Conservation (phyloP, 257 asterid species). For the Rauvolfia tetraphylla region DNA sequence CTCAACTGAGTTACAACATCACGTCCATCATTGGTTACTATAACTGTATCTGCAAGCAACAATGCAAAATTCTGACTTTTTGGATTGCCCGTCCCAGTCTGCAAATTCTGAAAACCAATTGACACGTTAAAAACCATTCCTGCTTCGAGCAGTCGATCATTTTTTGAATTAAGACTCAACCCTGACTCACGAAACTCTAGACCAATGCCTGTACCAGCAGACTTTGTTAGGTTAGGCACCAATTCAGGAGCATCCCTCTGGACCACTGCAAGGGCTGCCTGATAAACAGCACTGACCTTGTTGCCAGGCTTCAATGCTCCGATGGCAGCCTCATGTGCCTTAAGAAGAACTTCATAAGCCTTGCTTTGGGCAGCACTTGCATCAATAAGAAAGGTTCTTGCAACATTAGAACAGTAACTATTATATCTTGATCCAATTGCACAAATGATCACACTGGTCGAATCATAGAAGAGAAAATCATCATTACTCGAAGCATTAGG, state of each 20-base stretch:
- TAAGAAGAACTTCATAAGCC: constrained; percentile 68
- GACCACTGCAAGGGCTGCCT: constrained; percentile 54
- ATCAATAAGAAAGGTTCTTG: constrained; percentile 63
- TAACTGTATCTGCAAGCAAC: constrained; percentile 67
- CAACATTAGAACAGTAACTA: constrained; percentile 70
- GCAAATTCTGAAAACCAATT: constrained; percentile 64
- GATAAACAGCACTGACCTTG: constrained; percentile 45
- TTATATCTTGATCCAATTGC: constrained; percentile 72
- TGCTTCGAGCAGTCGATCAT: constrained; percentile 50
- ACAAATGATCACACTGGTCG: constrained; percentile 62
- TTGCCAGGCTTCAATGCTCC: constrained; percentile 56
- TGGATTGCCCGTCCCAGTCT: constrained; percentile 38
- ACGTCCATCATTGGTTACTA: constrained; percentile 34
- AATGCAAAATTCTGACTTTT: constrained; percentile 54
- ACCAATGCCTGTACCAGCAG: constrained; percentile 83
- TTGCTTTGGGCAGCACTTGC: constrained; percentile 45
- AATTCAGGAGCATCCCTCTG: constrained; percentile 62
- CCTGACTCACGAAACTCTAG: constrained; percentile 82
- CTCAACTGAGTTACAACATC: constrained; percentile 46
- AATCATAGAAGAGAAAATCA: constrained; percentile 51
- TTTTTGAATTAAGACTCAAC: constrained; percentile 53
- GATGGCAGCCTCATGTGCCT: constrained; percentile 70
- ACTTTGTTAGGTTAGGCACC: constrained; percentile 52
- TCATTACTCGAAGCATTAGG: constrained; percentile 72
- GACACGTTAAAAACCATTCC: constrained; percentile 75